Evolutionary conservation across 2,329 filamentous ascomycete genomes (phyloP).

Genomic region (Teratosphaeria nubilosa): DNA sequence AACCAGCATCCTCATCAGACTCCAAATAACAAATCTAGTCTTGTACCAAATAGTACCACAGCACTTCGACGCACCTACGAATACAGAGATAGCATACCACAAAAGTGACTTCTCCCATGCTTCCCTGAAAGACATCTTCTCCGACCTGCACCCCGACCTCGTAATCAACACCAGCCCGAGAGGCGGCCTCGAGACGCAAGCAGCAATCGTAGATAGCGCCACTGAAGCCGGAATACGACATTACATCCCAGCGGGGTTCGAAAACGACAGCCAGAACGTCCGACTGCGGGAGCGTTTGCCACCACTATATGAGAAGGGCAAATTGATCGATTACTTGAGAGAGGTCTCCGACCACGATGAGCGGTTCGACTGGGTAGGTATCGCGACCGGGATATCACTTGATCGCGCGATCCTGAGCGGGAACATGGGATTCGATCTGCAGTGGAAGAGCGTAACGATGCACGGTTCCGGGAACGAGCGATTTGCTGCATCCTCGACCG

Average conservation of each 20-base stretch:
- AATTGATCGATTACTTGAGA: constrained; percentile 23
- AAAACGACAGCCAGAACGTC: constrained; percentile 22
- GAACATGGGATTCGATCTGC: constrained; percentile 28
- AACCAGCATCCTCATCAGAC: constrained; percentile 10
- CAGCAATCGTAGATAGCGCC: constrained; percentile 14
- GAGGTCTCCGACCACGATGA: constrained; percentile 1
- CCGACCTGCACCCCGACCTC: constrained; percentile 11
- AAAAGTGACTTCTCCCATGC: constrained; percentile 22
- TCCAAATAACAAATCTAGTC: constrained; percentile 1
- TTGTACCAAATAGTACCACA: constrained; percentile 8
- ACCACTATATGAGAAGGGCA: constrained; percentile 20
- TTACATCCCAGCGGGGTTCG: constrained; percentile 19
- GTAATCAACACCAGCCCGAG: constrained; percentile 18
- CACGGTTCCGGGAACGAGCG: constrained; percentile 26
- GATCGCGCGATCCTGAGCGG: constrained; percentile 25
- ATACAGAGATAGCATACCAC: constrained; percentile 7
- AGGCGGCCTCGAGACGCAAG: constrained; percentile 18
- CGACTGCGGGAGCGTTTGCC: constrained; percentile 22
- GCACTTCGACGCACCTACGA: constrained; percentile 1
- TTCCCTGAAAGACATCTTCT: constrained; percentile 20
- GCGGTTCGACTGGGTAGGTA: constrained; percentile 24
- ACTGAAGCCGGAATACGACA: constrained; percentile 9
- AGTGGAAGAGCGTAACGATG: constrained; percentile 31
- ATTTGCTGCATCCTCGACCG: constrained; percentile 28
- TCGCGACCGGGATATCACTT: constrained; percentile 26